phyloP scores from a whole-genome alignment of 2,329 filamentous ascomycete species.

The Aspergillus ochraceus region DNA sequence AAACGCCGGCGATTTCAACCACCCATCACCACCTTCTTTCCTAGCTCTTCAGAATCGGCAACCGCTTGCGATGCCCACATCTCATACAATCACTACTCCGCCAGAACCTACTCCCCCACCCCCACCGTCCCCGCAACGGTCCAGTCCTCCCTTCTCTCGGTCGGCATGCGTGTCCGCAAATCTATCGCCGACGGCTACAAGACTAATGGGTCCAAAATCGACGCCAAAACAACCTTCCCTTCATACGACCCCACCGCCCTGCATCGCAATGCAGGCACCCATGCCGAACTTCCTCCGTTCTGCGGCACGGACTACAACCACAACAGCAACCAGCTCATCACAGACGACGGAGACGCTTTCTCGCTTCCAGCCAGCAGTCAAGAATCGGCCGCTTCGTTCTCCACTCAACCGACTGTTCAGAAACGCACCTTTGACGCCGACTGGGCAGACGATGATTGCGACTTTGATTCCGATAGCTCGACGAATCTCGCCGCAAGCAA shows the following conservation, averaged over 20 bases:
- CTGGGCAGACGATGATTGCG: slow-evolving; percentile 21
- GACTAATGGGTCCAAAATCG: slow-evolving; percentile 50
- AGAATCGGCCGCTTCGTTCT: slow-evolving; percentile 30
- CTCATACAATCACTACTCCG: slow-evolving; percentile 43
- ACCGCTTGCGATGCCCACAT: slow-evolving; percentile 18
- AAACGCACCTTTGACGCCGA: slow-evolving; percentile 46
- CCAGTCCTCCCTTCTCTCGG: slow-evolving; percentile 80
- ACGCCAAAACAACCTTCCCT: slow-evolving; percentile 15
- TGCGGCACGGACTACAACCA: slow-evolving; percentile 56
- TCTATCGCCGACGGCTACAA: slow-evolving; percentile 93
- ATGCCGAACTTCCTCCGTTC: slow-evolving; percentile 72
- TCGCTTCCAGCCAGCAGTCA: slow-evolving; percentile 44
- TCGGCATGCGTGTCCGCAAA: slow-evolving; percentile 94
- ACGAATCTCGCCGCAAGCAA: background rate
- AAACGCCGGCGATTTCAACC: slow-evolving; percentile 48
- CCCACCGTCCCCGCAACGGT: slow-evolving; percentile 63
- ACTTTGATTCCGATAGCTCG: background rate
- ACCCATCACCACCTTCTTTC: slow-evolving; percentile 44
- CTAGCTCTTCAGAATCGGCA: slow-evolving; percentile 17
- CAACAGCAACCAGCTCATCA: slow-evolving; percentile 28
- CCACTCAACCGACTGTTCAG: slow-evolving; percentile 32
- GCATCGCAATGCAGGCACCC: slow-evolving; percentile 15
- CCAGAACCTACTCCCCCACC: slow-evolving; percentile 40
- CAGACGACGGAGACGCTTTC: slow-evolving; percentile 37
- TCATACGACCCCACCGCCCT: slow-evolving; percentile 6